Evolutionary conservation across 1,139 yeast genomes (phyloP), one percentile per base, ranked within the genome.

Genomic region (Waltiozyma sp.): DNA sequence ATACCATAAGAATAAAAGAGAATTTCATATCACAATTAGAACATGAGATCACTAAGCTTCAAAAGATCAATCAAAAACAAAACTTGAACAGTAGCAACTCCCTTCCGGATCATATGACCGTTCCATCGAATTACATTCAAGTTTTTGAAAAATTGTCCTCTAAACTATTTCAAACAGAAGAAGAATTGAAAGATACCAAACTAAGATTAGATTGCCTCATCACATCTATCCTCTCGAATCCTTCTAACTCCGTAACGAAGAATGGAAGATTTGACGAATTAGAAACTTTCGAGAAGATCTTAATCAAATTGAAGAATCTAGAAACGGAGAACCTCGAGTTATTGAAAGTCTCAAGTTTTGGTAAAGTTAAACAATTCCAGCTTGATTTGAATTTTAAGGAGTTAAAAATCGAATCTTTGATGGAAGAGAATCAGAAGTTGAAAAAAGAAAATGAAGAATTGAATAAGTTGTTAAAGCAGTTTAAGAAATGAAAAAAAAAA

Each of bases 241-340:
- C 76, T 8, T 54, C 63, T 6, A 68, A 68, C 43, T 49, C 61
- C 16, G 58, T 65, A 33, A 72, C 75, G 3, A 65, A 66, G 34
- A 59, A 64, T 44, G 83, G 83, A 2, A 67, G 79, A 43, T 78
- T 72, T 54, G 94, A 86, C 54, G 84, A 79, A 40, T 77, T 82
- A 51, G 91, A 85, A 50, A 63, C 86, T 41, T 79, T 91, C 9
- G 95, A 87, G 57, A 80, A 83, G 51, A 75, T 85, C 44, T 68
- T 86, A 41, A 70, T 73, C 41, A 78, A 86, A 49, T 57, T 88
- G 48, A 74, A 75, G 46, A 64, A 71, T 45, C 64, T 87, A 49
- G 76, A 77, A 21, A 70, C 70, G 40, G 96, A 88, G 58, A 88
- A 88, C 57, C 81, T 77, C 45, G 74, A 72, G 45, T 70, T 87